These are phyloP conservation scores for Ophiosphaerella herpotricha DNA, from an alignment of 2,329 filamentous ascomycete genomes.

Conservation along the genomic window DNA sequence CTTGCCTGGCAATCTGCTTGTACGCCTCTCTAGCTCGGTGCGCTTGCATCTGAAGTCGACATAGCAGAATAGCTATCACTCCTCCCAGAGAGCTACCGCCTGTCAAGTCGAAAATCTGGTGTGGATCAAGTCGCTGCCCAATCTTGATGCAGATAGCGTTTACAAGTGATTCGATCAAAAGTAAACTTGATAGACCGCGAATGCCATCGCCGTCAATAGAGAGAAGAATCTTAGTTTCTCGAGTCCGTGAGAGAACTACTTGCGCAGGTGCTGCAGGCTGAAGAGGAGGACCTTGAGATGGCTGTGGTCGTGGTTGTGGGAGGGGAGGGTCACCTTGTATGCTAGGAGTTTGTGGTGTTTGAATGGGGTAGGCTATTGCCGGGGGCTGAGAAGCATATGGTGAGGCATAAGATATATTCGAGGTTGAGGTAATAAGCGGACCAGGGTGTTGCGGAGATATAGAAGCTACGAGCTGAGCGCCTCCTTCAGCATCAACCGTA, in stretches of 20 bases:
- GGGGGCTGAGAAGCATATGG: constrained; percentile 12
- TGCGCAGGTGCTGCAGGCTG: constrained; percentile 7
- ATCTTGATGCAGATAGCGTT: constrained; percentile 37
- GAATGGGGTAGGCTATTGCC: background rate
- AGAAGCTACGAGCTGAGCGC: background rate
- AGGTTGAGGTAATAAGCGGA: constrained; percentile 1
- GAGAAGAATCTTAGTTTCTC: constrained; percentile 39
- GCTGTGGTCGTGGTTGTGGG: background rate
- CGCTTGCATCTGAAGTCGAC: constrained; percentile 35
- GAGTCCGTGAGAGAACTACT: constrained; percentile 16
- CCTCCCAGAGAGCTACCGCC: constrained; percentile 36
- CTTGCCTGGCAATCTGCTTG: constrained; percentile 27
- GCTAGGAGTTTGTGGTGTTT: background rate
- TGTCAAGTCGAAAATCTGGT: constrained; percentile 40
- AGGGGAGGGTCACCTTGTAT: background rate
- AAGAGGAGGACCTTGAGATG: constrained; percentile 1
- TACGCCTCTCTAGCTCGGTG: constrained; percentile 37
- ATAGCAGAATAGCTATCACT: constrained; percentile 35
- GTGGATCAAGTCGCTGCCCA: constrained; percentile 27
- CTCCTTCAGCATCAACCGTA: background rate
- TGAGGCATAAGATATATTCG: constrained; percentile 11
- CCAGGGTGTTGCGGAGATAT: constrained; percentile 5
- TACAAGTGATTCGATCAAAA: constrained; percentile 38
- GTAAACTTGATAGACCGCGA: constrained; percentile 34
- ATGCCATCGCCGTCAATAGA: constrained; percentile 41